Evolutionary conservation across 441 rosid species (phyloP), one percentile per base, ranked within the genome.

Genomic region (Adansonia gregorii): DNA sequence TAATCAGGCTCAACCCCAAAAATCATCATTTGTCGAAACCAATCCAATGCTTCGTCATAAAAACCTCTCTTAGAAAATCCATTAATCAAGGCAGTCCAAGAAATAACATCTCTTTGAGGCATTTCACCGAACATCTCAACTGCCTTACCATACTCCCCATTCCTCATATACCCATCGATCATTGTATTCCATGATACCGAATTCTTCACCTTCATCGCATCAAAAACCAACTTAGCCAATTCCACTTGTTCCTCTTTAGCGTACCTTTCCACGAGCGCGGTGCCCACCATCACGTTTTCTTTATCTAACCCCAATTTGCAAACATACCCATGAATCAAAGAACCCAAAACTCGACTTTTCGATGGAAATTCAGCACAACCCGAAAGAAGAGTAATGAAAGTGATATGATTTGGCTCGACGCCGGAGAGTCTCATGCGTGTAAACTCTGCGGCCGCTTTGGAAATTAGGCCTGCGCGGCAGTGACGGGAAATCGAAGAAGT

Each of bases 11-110:
- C 77, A 55, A 83, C 83, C 17, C 85, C 81, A 11, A 87, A 85
- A 39, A 84, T 63, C 83, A 82, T 91, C 97, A 94, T 92, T 76
- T 86, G 90, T 35, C 93, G 84, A 76, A 94, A 90, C 81, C 86
- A 84, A 15, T 75, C 86, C 78, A 92, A 46, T 5, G 91, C 95
- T 80, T 88, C 83, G 72, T 88, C 93, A 12, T 81, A 82, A 35
- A 67, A 75, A n/a, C 93, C 92, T 75, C 27, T 87, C 85, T 85
- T 90, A 79, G 85, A 89, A 83, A 92, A 90, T 61, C 97, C 98
- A 78, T 90, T 88, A 31, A 94, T 89, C 83, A 94, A 59, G 22
- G 90, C 88, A 1, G 97, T 94, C 98, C 98, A 93, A 20, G 96
- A 85, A 77, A 90, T 79, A 17, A 82, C 87, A 67, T 86, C 86